Conservation (phyloP, 768 basidiomycete species). For the Cystobasidium onofrii region DNA sequence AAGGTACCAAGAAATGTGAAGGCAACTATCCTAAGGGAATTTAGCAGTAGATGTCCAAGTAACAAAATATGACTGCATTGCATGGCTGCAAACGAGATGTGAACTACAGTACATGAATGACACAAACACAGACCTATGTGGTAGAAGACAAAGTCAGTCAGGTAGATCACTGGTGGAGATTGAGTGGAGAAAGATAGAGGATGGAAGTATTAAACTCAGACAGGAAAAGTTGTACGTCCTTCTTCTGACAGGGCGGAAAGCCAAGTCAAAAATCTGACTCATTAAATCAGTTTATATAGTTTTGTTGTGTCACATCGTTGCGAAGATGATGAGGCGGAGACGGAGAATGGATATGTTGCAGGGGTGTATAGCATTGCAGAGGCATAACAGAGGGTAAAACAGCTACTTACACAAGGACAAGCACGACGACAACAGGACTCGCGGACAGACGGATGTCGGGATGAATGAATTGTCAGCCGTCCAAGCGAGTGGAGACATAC, state of each 20-base stretch:
- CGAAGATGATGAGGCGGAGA: neutral
- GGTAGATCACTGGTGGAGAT: neutral
- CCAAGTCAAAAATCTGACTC: neutral
- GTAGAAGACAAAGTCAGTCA: no score
- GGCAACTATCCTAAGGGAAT: no score
- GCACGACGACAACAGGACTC: neutral
- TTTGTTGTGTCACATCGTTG: slow-evolving; percentile 26
- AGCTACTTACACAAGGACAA: neutral
- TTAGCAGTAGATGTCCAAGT: no score
- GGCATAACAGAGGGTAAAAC: neutral
- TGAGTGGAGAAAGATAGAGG: neutral
- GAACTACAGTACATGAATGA: no score
- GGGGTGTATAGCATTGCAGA: neutral
- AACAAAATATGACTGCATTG: no score
- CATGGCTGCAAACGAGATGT: no score
- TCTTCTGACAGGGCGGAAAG: neutral
- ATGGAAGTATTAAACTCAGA: neutral
- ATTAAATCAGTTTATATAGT: slow-evolving; percentile 31
- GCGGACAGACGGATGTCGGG: neutral
- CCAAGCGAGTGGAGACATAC: neutral
- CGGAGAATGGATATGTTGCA: neutral
- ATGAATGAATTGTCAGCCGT: slow-evolving; percentile 30
- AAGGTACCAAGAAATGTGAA: no score
- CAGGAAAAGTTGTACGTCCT: slow-evolving; percentile 14
- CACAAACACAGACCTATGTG: no score